Base-by-base conservation (phyloP, 2,329 filamentous ascomycete species). In the Colletotrichum trifolii region DNA sequence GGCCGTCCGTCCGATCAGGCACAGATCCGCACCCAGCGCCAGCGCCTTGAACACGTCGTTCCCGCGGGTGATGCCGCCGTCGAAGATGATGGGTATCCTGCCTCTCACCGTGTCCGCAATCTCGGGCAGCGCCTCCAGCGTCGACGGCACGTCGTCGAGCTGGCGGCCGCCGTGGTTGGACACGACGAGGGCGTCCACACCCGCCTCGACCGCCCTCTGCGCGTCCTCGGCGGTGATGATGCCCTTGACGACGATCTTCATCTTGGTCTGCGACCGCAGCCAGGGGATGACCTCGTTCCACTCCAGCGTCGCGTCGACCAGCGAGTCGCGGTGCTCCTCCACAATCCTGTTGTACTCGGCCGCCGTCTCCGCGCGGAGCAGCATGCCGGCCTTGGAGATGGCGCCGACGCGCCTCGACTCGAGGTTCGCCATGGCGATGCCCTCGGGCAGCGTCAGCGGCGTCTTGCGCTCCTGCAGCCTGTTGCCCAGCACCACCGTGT, bases 401-500 rank as follows among this genome's bases (percentile, higher is more conserved):
- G 60, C 54, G 8, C 54, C 49, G 4, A 49, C 43, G 12, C 25
- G 47, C 6, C 60, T 35, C 15, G 53, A 55, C 34, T 60, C 52
- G 0, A 67, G 49, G 43, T 75, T 75, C 1, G 66, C 68, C n/a
- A 72, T 60, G 2, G 60, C 68, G 13, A 76, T 48, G 4, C 67
- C 67, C 2, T 52, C 38, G 1, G 72, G 72, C 1, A 73, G 61
- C 6, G 66, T 55, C 6, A 73, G 45, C 12, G 70, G 64, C 7
- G 68, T 73, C 43, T 71, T 73, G 7, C 73, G 64, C 50, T 76
- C 73, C 12, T 72, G 70, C 6, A 75, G 59, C 0, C 74, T 69
- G 48, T 75, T 75, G 2, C 74, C 74, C 10, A 75, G 59, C 2
- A 75, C 68, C 0, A 71, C 69, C 6, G 73, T 75, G 43, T 75